These are phyloP conservation scores for Eucalyptus melliodora DNA, from an alignment of 345 rosid genomes.

Conservation along the genomic window DNA sequence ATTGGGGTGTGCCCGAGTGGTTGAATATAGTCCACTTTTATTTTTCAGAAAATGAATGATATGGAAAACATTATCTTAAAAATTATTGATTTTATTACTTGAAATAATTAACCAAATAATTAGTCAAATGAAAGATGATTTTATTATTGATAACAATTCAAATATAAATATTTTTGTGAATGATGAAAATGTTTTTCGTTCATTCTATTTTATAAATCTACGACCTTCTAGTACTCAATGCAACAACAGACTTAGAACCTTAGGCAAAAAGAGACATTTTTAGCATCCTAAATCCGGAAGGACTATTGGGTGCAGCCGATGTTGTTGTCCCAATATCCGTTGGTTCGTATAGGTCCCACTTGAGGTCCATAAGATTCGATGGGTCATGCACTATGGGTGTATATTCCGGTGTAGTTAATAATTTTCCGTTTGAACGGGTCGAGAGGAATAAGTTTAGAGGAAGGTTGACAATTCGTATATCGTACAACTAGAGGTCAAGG, in stretches of 20 bases:
- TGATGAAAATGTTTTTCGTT: fast-evolving
- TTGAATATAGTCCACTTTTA: fast-evolving
- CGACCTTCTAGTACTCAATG: background rate
- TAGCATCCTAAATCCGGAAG: background rate
- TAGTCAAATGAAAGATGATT: background rate
- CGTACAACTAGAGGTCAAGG: background rate
- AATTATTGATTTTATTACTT: fast-evolving
- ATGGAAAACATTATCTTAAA: fast-evolving
- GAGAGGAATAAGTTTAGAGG: background rate
- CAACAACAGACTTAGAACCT: background rate
- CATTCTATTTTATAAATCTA: too few relatives aligned
- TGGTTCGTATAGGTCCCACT: background rate
- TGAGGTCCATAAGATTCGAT: background rate
- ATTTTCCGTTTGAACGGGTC: background rate
- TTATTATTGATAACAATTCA: background rate
- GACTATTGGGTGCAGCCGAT: background rate
- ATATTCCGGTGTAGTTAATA: background rate
- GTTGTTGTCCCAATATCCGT: background rate
- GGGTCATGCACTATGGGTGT: fast-evolving
- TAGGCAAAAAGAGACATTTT: background rate
- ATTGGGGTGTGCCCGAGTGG: fast-evolving
- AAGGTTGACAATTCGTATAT: background rate
- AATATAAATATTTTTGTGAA: background rate
- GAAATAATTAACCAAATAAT: too few relatives aligned
- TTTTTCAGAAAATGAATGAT: fast-evolving